Evolutionary conservation across 345 rosid species (phyloP).

Genomic region (Salix brachista): DNA sequence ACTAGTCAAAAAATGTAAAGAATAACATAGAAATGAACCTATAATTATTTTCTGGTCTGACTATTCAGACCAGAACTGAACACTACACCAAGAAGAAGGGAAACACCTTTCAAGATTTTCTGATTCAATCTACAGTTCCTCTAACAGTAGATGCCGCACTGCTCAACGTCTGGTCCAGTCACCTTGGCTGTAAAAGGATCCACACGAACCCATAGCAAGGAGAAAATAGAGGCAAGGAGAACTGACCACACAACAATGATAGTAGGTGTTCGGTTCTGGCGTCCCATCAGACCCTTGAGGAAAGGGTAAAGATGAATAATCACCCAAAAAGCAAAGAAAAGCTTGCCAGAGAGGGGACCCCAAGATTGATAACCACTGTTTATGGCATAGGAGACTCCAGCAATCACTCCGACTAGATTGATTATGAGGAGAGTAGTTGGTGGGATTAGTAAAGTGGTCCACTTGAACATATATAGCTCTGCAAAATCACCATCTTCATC

Average conservation of each 20-base stretch:
- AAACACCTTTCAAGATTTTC: constrained; percentile 15
- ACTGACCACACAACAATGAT: constrained; percentile 43
- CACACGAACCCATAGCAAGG: constrained; percentile 37
- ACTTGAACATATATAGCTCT: constrained; percentile 38
- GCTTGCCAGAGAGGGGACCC: constrained; percentile 43
- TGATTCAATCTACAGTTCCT: background rate
- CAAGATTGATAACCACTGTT: constrained; percentile 40
- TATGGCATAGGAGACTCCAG: constrained; percentile 36
- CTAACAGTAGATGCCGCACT: constrained; percentile 48
- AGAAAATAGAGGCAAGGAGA: constrained; percentile 44
- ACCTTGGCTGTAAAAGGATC: constrained; percentile 39
- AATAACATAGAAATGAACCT: background rate
- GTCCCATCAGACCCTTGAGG: constrained; percentile 43
- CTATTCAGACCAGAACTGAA: background rate
- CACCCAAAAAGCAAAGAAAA: constrained; percentile 46
- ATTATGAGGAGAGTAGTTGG: constrained; percentile 24
- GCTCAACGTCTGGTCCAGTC: constrained; percentile 33
- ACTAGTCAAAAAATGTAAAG: background rate
- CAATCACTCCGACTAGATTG: constrained; percentile 35
- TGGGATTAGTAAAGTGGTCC: constrained; percentile 44
- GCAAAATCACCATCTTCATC: constrained; percentile 28
- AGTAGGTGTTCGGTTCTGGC: constrained; percentile 37
- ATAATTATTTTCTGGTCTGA: background rate
- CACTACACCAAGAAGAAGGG: constrained; percentile 1
- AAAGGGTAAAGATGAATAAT: constrained; percentile 43